Percentiles rank a stretch among this genome's conserved stretches.
These are phyloP conservation scores for Trypanosomatidae sp. DNA, from an alignment of 208 protist species.

Conservation along the genomic window DNA sequence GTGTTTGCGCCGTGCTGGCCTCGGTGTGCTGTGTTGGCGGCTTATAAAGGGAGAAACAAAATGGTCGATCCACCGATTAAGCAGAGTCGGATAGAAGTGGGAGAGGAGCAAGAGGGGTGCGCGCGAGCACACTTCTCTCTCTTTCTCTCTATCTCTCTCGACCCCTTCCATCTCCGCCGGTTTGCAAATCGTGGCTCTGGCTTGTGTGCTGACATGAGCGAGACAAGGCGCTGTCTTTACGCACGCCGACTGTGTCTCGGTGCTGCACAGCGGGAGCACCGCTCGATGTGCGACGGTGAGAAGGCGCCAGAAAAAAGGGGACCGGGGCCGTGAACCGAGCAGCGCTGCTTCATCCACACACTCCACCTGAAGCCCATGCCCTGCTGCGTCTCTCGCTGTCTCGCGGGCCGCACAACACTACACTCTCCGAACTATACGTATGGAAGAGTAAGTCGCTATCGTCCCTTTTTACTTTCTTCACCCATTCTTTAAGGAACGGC, in stretches of 20 bases:
- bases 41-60: neutral
- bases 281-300: neutral
- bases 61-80: neutral
- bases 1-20: neutral
- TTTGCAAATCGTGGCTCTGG: neutral
- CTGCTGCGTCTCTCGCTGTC: neutral
- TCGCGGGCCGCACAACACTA: neutral
- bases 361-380: neutral
- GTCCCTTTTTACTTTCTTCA: neutral
- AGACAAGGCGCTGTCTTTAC: neutral
- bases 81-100: neutral
- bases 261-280: neutral
- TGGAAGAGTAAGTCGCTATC: neutral
- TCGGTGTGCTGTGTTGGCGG: neutral
- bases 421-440: neutral
- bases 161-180: neutral
- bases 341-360: neutral
- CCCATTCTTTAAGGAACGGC: neutral
- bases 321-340: neutral
- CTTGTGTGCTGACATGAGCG: neutral
- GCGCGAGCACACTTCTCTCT: neutral
- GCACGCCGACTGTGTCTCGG: neutral
- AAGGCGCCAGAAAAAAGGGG: neutral
- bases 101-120: neutral
- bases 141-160: neutral